Base-by-base conservation (phyloP, 306 rosid species). In the Fragaria vesca region DNA sequence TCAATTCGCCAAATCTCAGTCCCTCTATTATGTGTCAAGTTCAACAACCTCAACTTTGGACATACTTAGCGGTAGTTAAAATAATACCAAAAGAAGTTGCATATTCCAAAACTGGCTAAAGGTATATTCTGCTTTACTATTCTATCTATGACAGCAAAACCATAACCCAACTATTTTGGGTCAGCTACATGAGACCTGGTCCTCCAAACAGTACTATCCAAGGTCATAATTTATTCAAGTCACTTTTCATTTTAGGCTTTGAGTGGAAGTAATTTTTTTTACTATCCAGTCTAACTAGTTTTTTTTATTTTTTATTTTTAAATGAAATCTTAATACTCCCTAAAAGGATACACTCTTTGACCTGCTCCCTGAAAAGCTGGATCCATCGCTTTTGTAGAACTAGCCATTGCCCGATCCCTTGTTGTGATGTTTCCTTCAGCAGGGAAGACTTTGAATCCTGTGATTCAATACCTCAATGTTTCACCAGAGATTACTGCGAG, bases 1-100 rank as follows among this genome's bases (percentile, higher is more conserved):
- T 96, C 99, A 79, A 96, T 96, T 86, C 99, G 88, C 99, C 99
- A 96, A 85, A 96, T 93, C 83, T 96, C 99, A 74, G 96, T 86
- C 71, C 98, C 99, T 83, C 99, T 96, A 84, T 12, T 21, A 77
- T 70, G 83, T 58, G 95, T 93, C 86, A 95, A 95, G 99, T 81
- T 77, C 76, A 81, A 84, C 87, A 66, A 74, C 32, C 42, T 79
- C 75, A 77, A 82, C 75, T 52, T 69, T 38, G 40, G 78, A 71
- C 5, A 69, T 72, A 47, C 66, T 40, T 45, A 78, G 52, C 36
- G 79, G 9, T 71, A 75, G 24, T 26, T 78, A 80, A 54, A 71
- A 70, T 18, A 50, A 30, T 82, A 83, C 38, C 32, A 71, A 60
- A 75, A 66, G 74, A 46, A 75, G 13, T 76, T 65, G 66, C 72